phyloP scores from a whole-genome alignment of 176 grass and related monocot species.

The Oryza nivara region DNA sequence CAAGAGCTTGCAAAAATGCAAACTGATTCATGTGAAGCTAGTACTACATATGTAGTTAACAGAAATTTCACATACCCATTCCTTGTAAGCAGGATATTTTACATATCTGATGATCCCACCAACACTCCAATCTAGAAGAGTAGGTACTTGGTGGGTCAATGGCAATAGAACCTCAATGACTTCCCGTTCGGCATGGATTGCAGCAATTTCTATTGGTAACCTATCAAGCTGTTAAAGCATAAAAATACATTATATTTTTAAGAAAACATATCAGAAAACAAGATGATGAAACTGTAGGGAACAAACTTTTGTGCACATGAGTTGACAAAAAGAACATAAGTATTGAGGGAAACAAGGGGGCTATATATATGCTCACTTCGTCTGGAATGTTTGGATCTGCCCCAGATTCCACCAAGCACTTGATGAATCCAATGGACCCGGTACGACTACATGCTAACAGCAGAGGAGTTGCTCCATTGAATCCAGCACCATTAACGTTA shows the following conservation, averaged over 20 bases:
- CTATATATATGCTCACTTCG: slow-evolving; percentile 25
- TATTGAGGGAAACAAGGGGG: not conserved
- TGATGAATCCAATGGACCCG: not conserved
- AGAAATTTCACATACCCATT: slow-evolving; percentile 7
- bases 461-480: slow-evolving; percentile 33
- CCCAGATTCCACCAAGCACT: slow-evolving; percentile 36
- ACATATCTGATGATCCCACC: slow-evolving; percentile 18
- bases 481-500: slow-evolving; percentile 22
- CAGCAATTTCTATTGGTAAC: slow-evolving; percentile 35
- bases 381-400: slow-evolving; percentile 23
- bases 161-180: not conserved
- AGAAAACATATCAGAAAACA: not conserved
- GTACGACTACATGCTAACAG: slow-evolving; percentile 26
- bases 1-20: not conserved
- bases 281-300: not conserved
- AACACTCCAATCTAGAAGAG: slow-evolving; percentile 15
- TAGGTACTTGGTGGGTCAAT: not conserved
- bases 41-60: too few relatives aligned
- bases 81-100: slow-evolving; percentile 25
- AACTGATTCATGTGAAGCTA: not conserved
- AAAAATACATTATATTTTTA: not conserved
- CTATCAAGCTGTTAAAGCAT: slow-evolving; percentile 29
- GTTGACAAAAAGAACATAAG: not conserved
- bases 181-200: not conserved
- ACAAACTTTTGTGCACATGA: not conserved